Percentiles rank a stretch among this genome's conserved stretches.
phyloP scores from a whole-genome alignment of 306 rosid species.

The Fragaria nilgerrensis region DNA sequence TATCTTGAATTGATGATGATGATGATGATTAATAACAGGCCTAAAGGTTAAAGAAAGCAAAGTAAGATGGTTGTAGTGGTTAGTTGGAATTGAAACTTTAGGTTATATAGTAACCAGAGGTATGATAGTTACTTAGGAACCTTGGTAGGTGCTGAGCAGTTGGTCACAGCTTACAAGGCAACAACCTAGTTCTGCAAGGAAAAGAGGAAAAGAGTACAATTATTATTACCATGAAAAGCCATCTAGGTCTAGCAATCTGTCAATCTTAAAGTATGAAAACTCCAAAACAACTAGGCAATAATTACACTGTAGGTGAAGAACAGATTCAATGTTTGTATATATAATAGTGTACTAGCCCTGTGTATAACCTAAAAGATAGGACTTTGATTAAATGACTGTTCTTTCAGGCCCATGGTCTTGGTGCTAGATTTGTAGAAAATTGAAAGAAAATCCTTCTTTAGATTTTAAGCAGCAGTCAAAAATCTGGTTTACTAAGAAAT shows the following conservation, averaged over 20 bases:
- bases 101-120: background rate
- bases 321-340: background rate
- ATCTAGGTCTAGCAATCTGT: background rate
- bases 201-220: conserved; percentile 2
- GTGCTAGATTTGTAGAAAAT: background rate
- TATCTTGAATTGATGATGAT: background rate
- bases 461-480: background rate
- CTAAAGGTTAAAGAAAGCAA: background rate
- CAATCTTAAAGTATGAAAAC: background rate
- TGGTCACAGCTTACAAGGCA: background rate
- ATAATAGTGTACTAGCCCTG: background rate
- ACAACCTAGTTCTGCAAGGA: conserved; percentile 13
- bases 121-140: background rate
- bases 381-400: background rate
- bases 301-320: background rate
- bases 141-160: background rate
- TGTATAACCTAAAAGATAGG: background rate
- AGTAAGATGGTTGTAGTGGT: background rate
- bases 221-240: conserved; percentile 14
- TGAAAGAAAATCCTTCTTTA: background rate
- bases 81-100: background rate
- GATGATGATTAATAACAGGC: background rate
- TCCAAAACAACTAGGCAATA: background rate
- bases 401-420: background rate
- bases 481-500: background rate